A percentile compares a stretch with the other conserved stretches of the same genome.
phyloP scores from a whole-genome alignment of 2,329 filamentous ascomycete genomes.

The Penicillium janthinellum region DNA sequence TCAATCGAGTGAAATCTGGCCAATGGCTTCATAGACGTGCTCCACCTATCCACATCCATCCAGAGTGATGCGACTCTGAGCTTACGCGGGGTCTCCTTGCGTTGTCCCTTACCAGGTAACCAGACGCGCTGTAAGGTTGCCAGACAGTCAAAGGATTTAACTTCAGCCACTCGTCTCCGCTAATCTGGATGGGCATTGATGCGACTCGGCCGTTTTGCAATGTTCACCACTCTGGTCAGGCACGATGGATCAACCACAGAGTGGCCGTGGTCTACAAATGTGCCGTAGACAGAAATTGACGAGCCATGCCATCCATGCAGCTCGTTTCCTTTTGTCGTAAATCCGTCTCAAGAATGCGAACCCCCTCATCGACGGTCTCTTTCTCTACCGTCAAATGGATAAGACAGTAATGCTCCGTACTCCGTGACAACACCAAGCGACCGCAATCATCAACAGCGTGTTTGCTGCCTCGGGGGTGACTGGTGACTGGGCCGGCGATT shows the following conservation, averaged over 20 bases:
- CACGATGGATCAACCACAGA: slow-evolving; percentile 5
- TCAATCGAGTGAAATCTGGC: background rate
- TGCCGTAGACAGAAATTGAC: background rate
- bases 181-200: slow-evolving; percentile 11
- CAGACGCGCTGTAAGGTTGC: slow-evolving; percentile 18
- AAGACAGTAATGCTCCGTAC: background rate
- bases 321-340: slow-evolving; percentile 5
- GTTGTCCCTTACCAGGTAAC: slow-evolving; percentile 19
- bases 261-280: slow-evolving; percentile 3
- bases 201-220: slow-evolving; percentile 26
- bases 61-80: slow-evolving; percentile 16
- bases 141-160: slow-evolving; percentile 11
- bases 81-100: slow-evolving; percentile 22
- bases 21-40: background rate
- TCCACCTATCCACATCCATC: background rate
- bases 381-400: background rate
- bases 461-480: background rate
- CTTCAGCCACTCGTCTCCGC: slow-evolving; percentile 17
- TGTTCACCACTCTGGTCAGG: slow-evolving; percentile 8
- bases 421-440: background rate
- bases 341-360: slow-evolving; percentile 7
- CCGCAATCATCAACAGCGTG: background rate
- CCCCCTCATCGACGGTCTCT: slow-evolving; percentile 2
- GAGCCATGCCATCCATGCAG: slow-evolving; percentile 6
- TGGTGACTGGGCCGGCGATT: background rate